These are phyloP conservation scores for Dendrobium huoshanense DNA, from an alignment of 106 monocot genomes.

Conservation along the genomic window DNA sequence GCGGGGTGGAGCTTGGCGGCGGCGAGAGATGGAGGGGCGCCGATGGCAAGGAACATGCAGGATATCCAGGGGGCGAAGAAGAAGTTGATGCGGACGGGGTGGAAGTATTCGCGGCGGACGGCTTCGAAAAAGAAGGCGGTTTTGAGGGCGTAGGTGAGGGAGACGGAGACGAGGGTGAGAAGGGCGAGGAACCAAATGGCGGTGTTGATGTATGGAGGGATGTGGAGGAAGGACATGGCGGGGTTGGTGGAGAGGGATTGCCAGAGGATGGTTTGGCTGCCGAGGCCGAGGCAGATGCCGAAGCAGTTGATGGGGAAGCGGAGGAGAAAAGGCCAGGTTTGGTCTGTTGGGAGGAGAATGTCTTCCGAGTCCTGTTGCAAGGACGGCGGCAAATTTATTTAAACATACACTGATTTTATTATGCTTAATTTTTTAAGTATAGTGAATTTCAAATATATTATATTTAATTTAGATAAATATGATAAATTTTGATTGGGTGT, in stretches of 20 bases:
- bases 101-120: conserved; percentile 86
- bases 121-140: conserved; percentile 87
- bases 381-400: neutral
- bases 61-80: conserved; percentile 94
- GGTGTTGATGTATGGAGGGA: conserved; percentile 56
- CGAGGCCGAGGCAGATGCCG: conserved; percentile 77
- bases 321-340: conserved; percentile 90
- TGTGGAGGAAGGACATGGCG: conserved; percentile 54
- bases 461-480: too few relatives aligned
- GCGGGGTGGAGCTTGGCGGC: conserved; percentile 32
- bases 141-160: conserved; percentile 69
- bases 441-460: too few relatives aligned
- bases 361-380: conserved; percentile 60
- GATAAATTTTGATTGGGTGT: too few relatives aligned
- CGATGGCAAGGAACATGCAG: conserved; percentile 74
- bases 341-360: conserved; percentile 85
- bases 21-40: conserved; percentile 37
- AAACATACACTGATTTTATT: too few relatives aligned
- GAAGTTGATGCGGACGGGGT: conserved; percentile 97
- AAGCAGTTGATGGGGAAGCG: conserved; percentile 85
- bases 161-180: conserved; percentile 35
- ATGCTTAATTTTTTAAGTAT: too few relatives aligned
- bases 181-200: conserved; percentile 68
- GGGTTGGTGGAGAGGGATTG: conserved; percentile 47
- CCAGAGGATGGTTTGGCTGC: conserved; percentile 92